A percentile compares a stretch with the other conserved stretches of the same genome.
Conservation (phyloP, 345 rosid species). For the Eucalyptus pauciflora region DNA sequence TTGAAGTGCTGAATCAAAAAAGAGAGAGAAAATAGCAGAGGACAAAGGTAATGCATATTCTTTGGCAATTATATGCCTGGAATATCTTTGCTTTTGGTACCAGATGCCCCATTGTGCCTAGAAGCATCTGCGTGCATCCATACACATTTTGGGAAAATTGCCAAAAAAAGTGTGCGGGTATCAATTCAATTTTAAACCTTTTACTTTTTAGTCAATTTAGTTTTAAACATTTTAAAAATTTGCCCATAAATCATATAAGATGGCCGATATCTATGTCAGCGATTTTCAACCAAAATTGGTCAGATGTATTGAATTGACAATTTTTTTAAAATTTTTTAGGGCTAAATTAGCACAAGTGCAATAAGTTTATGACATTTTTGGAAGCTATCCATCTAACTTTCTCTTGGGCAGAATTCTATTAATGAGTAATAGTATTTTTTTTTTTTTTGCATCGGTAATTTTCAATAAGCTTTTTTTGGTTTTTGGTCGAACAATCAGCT, state of each 20-base stretch:
- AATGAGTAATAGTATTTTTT: no score
- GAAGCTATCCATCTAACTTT: no score
- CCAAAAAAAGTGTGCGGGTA: no score
- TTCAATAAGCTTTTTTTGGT: neutral
- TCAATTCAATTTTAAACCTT: accelerated
- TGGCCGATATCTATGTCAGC: accelerated
- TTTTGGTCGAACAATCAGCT: neutral
- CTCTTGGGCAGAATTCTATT: no score
- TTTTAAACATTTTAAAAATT: no score
- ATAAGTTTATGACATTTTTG: no score
- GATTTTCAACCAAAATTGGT: no score
- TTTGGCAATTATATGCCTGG: neutral
- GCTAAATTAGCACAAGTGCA: accelerated
- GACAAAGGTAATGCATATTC: neutral
- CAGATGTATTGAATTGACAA: accelerated
- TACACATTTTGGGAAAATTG: no score
- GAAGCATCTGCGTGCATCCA: neutral
- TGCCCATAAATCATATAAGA: no score
- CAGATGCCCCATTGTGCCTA: neutral
- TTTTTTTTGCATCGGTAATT: neutral
- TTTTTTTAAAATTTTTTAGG: no score
- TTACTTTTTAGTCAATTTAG: no score
- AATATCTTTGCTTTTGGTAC: neutral
- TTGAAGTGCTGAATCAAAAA: neutral
- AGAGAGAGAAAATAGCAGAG: neutral